Evolutionary conservation across 768 basidiomycete genomes (phyloP).

Genomic region (Leccinum obscurum): DNA sequence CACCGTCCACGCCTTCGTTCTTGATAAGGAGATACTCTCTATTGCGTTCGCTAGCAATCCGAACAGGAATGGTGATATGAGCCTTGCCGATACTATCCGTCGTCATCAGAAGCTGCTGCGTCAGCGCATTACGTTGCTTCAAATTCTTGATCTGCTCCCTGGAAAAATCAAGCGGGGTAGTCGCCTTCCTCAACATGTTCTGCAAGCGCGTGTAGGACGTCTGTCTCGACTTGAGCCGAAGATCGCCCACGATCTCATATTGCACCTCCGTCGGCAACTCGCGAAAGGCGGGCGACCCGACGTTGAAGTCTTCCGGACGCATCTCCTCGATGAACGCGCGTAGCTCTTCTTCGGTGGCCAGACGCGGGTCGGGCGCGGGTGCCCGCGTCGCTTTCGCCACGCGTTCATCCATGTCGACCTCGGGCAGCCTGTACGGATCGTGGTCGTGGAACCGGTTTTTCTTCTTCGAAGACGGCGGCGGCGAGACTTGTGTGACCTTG

Average conservation of each 20-base stretch:
- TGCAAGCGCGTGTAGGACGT: constrained; percentile 90
- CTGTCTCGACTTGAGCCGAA: constrained; percentile 91
- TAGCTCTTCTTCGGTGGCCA: constrained; percentile 96
- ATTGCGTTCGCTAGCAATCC: constrained; percentile 94
- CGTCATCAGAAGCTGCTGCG: constrained; percentile 89
- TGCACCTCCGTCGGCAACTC: constrained; percentile 95
- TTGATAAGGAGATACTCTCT: constrained; percentile 94
- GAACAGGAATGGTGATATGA: constrained; percentile 84
- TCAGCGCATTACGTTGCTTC: constrained; percentile 83
- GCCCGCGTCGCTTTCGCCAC: constrained; percentile 63
- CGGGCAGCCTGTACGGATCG: constrained; percentile 93
- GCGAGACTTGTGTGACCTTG: constrained; percentile 31
- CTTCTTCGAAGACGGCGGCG: constrained; percentile 50
- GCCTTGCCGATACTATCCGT: constrained; percentile 93
- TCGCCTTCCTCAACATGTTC: constrained; percentile 78
- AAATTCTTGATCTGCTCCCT: constrained; percentile 93
- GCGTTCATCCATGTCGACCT: constrained; percentile 66
- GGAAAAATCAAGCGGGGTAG: constrained; percentile 92
- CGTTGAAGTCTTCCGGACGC: constrained; percentile 93
- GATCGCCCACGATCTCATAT: constrained; percentile 97
- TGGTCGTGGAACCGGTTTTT: constrained; percentile 70
- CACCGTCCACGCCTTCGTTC: constrained; percentile 83
- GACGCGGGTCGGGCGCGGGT: constrained; percentile 76
- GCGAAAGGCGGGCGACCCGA: constrained; percentile 84
- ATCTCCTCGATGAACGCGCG: constrained; percentile 93